phyloP scores from a whole-genome alignment of 176 grass and related monocot genomes.

The Paspalum notatum region DNA sequence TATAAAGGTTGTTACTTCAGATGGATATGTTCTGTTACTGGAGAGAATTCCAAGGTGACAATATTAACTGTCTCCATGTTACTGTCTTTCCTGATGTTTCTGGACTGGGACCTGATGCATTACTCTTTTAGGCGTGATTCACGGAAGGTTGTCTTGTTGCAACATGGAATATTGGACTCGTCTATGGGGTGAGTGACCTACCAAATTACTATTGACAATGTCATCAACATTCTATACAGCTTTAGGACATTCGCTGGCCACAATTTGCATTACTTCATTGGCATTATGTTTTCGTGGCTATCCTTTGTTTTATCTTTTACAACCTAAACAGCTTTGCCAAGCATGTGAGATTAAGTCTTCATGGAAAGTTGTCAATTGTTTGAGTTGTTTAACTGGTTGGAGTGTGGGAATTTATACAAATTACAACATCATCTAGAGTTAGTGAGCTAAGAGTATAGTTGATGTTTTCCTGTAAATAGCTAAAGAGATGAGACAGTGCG shows the following conservation, averaged over 20 bases:
- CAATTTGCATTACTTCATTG: too few relatives aligned
- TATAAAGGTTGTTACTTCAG: constrained; percentile 92
- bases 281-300: too few relatives aligned
- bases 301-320: too few relatives aligned
- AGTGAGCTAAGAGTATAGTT: not conserved
- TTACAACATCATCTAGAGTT: not conserved
- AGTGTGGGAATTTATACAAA: too few relatives aligned
- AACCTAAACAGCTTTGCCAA: too few relatives aligned
- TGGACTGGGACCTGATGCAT: constrained; percentile 33
- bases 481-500: not conserved
- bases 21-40: constrained; percentile 93
- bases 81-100: constrained; percentile 28
- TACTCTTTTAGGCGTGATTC: constrained; percentile 76
- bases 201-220: constrained; percentile 8
- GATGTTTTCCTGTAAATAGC: not conserved
- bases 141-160: constrained; percentile 79
- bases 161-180: constrained; percentile 96
- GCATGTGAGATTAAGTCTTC: too few relatives aligned
- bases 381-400: too few relatives aligned
- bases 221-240: constrained; percentile 13
- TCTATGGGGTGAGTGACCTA: constrained; percentile 92
- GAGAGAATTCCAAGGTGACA: constrained; percentile 93
- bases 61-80: constrained; percentile 17
- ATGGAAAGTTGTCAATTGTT: too few relatives aligned
- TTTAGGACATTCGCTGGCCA: constrained; percentile 8